A percentile compares a stretch with the other conserved stretches of the same genome.
Evolutionary conservation across 2,329 filamentous ascomycete genomes (phyloP).

Genomic region (Sporothrix mexicana): DNA sequence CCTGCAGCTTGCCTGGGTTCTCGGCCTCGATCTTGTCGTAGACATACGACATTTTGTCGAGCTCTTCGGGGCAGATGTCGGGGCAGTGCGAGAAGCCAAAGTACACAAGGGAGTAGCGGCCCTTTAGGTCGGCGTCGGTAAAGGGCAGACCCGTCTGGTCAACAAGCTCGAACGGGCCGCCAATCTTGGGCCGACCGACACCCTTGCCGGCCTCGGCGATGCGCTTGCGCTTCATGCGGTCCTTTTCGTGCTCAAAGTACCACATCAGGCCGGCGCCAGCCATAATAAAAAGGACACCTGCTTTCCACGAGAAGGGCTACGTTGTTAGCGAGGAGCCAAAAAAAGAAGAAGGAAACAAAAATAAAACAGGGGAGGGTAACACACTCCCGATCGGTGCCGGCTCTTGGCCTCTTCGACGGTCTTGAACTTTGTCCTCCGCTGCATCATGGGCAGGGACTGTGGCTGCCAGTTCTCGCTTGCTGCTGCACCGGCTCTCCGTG

Average conservation of each 20-base stretch:
- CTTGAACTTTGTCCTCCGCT: conserved; percentile 53
- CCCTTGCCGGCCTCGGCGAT: conserved; percentile 93
- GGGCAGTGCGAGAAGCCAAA: conserved; percentile 99
- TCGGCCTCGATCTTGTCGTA: conserved; percentile 72
- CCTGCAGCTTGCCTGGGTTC: conserved; percentile 63
- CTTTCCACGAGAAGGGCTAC: conserved; percentile 94
- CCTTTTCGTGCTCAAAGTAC: conserved; percentile 95
- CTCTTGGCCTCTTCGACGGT: conserved; percentile 66
- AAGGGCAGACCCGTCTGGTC: conserved; percentile 83
- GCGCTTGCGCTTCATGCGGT: conserved; percentile 84
- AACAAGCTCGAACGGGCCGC: conserved; percentile 79
- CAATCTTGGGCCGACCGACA: conserved; percentile 89
- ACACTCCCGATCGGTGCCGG: conserved; percentile 61
- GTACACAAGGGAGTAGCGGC: conserved; percentile 86
- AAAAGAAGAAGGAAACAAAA: background rate
- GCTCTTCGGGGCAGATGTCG: conserved; percentile 97
- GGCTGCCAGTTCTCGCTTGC: conserved; percentile 33
- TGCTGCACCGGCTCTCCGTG: conserved; percentile 23
- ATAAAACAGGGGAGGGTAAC: background rate
- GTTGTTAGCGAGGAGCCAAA: background rate
- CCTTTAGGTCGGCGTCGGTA: conserved; percentile 80
- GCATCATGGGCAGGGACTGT: conserved; percentile 42
- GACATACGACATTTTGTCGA: conserved; percentile 99
- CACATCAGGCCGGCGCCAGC: conserved; percentile 78
- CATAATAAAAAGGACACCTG: conserved; percentile 81